Conservation (phyloP, 441 rosid species). For the Brassica balearica region DNA sequence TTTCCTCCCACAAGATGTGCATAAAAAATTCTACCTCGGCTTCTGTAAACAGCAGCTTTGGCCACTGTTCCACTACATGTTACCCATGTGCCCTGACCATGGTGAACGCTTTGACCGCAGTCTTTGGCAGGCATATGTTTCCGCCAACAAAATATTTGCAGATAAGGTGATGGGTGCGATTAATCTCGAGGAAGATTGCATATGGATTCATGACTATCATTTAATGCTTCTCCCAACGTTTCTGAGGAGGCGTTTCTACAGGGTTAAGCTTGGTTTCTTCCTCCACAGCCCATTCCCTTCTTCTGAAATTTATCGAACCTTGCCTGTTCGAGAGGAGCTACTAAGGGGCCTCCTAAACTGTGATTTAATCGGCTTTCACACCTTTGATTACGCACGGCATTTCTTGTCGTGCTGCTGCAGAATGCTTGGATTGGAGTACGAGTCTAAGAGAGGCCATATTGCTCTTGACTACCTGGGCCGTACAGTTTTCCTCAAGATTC, state of each 20-base stretch:
- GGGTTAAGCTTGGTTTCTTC: conserved; percentile 90
- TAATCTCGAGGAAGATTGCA: conserved; percentile 83
- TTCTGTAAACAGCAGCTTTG: conserved; percentile 92
- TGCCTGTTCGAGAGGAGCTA: conserved; percentile 85
- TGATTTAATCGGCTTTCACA: conserved; percentile 89
- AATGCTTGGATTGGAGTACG: conserved; percentile 90
- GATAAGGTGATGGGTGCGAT: conserved; percentile 91
- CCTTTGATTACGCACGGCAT: conserved; percentile 93
- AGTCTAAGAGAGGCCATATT: conserved; percentile 91
- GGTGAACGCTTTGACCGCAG: conserved; percentile 87
- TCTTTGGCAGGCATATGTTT: conserved; percentile 91
- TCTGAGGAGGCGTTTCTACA: conserved; percentile 70
- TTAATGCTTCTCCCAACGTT: conserved; percentile 91
- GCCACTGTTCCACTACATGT: conserved; percentile 98
- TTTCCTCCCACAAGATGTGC: conserved; percentile 76
- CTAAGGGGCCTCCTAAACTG: conserved; percentile 82
- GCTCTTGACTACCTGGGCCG: conserved; percentile 96
- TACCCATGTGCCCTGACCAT: conserved; percentile 89
- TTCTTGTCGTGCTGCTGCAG: conserved; percentile 96
- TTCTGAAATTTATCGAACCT: conserved; percentile 84
- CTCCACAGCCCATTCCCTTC: conserved; percentile 96
- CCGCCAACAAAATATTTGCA: conserved; percentile 87
- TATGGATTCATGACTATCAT: conserved; percentile 96
- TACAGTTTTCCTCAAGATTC: conserved; percentile 78
- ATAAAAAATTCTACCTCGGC: conserved; percentile 78